Conservation (phyloP, 2,329 filamentous ascomycete genomes). For the Penicillium corylophilum region DNA sequence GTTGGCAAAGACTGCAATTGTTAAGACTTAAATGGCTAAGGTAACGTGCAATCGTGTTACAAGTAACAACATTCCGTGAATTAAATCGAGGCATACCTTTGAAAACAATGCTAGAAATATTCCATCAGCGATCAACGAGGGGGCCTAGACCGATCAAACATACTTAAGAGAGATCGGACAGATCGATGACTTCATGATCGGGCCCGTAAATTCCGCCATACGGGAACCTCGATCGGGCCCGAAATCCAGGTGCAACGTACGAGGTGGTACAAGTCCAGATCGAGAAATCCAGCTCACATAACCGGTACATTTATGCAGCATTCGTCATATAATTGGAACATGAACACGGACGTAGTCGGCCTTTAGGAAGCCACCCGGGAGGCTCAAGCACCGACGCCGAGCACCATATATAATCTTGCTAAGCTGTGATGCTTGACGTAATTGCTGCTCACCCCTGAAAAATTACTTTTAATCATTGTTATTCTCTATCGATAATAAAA, state of each 20-base stretch:
- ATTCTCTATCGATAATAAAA: not conserved
- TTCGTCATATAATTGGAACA: not conserved
- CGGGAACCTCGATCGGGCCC: not conserved
- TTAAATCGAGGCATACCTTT: not conserved
- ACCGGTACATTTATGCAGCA: not conserved
- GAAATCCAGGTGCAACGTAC: not conserved
- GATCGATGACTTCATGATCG: not conserved
- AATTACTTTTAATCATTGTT: not conserved
- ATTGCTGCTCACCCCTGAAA: not conserved
- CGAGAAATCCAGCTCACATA: slow-evolving; percentile 9
- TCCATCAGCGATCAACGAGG: not conserved
- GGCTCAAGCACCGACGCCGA: slow-evolving; percentile 11
- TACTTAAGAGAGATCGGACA: not conserved
- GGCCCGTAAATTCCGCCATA: not conserved
- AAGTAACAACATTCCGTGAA: not conserved
- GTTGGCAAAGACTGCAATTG: no score
- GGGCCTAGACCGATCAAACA: not conserved
- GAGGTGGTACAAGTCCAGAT: not conserved
- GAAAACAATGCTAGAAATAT: not conserved
- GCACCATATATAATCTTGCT: not conserved
- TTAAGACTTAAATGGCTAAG: not conserved
- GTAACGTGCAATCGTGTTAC: not conserved
- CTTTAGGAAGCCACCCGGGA: not conserved
- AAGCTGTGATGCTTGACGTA: slow-evolving; percentile 19
- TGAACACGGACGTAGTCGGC: slow-evolving; percentile 3